Conservation (phyloP, 2,329 filamentous ascomycete genomes). For the Aspergillus sergii region DNA sequence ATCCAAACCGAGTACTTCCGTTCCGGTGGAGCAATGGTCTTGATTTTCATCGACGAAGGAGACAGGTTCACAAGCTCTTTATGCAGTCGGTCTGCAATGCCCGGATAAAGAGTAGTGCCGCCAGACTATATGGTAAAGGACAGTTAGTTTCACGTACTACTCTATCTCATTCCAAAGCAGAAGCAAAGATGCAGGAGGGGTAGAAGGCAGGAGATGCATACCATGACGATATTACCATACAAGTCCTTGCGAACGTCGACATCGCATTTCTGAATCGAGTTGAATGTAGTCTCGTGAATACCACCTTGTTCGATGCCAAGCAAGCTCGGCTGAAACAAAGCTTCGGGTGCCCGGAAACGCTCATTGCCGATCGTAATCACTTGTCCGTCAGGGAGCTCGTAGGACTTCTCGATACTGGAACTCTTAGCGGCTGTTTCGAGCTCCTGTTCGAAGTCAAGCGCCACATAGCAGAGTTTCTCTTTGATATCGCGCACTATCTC, state of each 20-base stretch:
- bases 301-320: slow-evolving; percentile 97
- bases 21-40: slow-evolving; percentile 99
- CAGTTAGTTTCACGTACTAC: background rate
- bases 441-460: slow-evolving; percentile 99
- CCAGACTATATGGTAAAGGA: slow-evolving; percentile 70
- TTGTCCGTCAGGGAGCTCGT: slow-evolving; percentile 98
- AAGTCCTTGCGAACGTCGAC: slow-evolving; percentile 99
- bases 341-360: slow-evolving; percentile 99
- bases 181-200: background rate
- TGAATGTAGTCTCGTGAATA: slow-evolving; percentile 99
- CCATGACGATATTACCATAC: slow-evolving; percentile 99
- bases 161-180: rapidly evolving
- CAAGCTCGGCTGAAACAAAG: slow-evolving; percentile 98
- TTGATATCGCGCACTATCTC: slow-evolving; percentile 99
- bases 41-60: slow-evolving; percentile 99
- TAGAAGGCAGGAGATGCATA: slow-evolving; percentile 52
- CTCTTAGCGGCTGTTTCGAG: slow-evolving; percentile 99
- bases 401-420: slow-evolving; percentile 99
- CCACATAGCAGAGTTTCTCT: slow-evolving; percentile 99
- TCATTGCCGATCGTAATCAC: slow-evolving; percentile 99
- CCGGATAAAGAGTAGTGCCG: slow-evolving; percentile 99
- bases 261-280: slow-evolving; percentile 99
- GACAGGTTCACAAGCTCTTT: slow-evolving; percentile 99
- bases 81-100: slow-evolving; percentile 99
- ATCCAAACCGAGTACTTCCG: slow-evolving; percentile 99